Base-by-base conservation (phyloP, 345 rosid species). In the Ricinus communis region DNA sequence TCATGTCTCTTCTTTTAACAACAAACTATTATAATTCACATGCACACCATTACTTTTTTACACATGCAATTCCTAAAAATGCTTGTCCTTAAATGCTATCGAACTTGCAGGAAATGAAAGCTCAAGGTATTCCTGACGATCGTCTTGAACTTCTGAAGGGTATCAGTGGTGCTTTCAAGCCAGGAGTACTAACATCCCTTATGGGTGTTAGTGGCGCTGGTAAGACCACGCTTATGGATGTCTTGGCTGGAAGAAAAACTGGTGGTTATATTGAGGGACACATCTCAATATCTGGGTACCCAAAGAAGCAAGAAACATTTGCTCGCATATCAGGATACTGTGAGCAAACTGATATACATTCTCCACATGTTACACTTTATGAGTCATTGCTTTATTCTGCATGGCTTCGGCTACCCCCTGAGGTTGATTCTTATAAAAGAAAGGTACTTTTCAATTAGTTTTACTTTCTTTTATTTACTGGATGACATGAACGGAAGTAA, bases 191-290 rank as follows among this genome's bases (percentile, higher is more conserved):
- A 33, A 82, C 85, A 1, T 84, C 85, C 36, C 69, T 85, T 24
- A 85, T 85, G 85, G 86, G 88, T 1, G 49, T 78, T 19, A 82
- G 83, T 62, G 86, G 84, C 10, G 85, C 83, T 5, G 88, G 88
- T 21, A 85, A 85, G 77, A 80, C 84, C 62, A 85, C 87, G 0
- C 62, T 85, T 12, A 77, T 85, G 84, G 85, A 82, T 65, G 87
- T 87, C 38, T 86, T 87, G 58, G 80, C 87, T 0, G 85, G 89
- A 28, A 77, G 89, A 74, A 87, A 87, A 71, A 79, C 87, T 0
- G 60, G 79, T 5, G 86, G 88, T 19, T 7, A 19, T 14, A 82
- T 82, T 9, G 81, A 80, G 70, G 85, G 88, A 31, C 70, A 72
- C 27, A 80, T 82, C 57, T 78, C 74, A 62, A 65, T 85, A 40